phyloP scores from a whole-genome alignment of 1,139 yeast genomes.

The Diutina sp. region DNA sequence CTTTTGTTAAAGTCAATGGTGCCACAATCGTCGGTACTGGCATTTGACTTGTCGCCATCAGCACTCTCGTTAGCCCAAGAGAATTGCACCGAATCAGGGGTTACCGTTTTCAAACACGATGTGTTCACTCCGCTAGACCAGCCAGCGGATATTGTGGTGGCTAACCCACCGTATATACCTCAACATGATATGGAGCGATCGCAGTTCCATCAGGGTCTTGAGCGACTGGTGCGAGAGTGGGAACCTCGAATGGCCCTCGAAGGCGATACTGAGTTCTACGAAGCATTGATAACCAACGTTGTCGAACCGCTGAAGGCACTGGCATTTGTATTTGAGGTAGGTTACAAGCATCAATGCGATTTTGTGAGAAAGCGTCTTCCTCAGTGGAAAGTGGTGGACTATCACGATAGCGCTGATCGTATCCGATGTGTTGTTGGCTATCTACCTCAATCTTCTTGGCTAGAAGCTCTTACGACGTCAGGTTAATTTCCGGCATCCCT shows the following conservation, averaged over 20 bases:
- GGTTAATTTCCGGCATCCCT: background rate
- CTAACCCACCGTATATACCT: conserved; percentile 90
- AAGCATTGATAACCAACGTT: conserved; percentile 34
- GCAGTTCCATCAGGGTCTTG: conserved; percentile 22
- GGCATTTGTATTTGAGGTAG: conserved; percentile 31
- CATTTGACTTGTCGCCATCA: conserved; percentile 44
- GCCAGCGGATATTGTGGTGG: conserved; percentile 24
- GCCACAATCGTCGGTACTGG: conserved; percentile 19
- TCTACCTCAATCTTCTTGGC: conserved; percentile 6
- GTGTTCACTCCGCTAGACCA: conserved; percentile 1
- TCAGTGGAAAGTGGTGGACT: conserved; percentile 16
- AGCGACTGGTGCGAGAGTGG: conserved; percentile 48
- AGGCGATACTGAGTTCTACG: conserved; percentile 65
- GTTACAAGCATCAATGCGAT: conserved; percentile 22
- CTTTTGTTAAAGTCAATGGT: conserved; percentile 31
- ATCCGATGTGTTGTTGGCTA: conserved; percentile 31
- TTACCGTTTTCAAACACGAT: conserved; percentile 14
- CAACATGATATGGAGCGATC: conserved; percentile 21
- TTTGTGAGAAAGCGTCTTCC: conserved; percentile 6
- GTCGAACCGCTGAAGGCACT: conserved; percentile 21
- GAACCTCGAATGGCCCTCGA: conserved; percentile 73
- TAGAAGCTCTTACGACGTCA: background rate
- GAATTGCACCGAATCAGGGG: conserved; percentile 20
- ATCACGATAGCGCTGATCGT: conserved; percentile 17
- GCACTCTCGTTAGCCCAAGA: conserved; percentile 40